Conservation (phyloP, 768 basidiomycete species). For the Tephrocybe sp. region DNA sequence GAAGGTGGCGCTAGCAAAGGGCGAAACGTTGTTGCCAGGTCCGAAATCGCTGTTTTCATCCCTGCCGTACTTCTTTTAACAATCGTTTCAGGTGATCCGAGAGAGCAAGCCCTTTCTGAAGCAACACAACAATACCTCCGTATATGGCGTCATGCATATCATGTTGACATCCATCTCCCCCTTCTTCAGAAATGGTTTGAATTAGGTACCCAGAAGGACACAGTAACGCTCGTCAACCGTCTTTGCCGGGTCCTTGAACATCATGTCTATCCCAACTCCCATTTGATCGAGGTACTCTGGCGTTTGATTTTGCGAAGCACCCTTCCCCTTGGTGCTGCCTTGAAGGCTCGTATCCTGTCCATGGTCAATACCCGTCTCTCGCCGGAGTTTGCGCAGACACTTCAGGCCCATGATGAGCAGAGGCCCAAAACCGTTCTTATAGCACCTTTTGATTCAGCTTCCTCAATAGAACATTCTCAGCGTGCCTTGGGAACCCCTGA, state of each 20-base stretch:
- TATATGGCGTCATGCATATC: slow-evolving; percentile 33
- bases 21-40: slow-evolving; percentile 16
- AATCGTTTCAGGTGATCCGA: slow-evolving; percentile 16
- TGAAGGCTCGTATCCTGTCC: slow-evolving; percentile 32
- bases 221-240: slow-evolving; percentile 28
- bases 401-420: background rate
- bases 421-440: background rate
- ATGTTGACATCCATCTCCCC: slow-evolving; percentile 42
- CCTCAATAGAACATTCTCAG: background rate
- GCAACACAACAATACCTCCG: slow-evolving; percentile 39
- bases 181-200: slow-evolving; percentile 42
- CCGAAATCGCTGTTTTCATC: background rate
- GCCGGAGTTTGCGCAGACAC: background rate
- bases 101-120: slow-evolving; percentile 21
- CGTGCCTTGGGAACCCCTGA: slow-evolving; percentile 8
- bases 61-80: background rate
- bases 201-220: slow-evolving; percentile 21
- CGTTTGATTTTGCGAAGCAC: slow-evolving; percentile 29
- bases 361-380: slow-evolving; percentile 32
- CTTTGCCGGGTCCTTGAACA: slow-evolving; percentile 35
- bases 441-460: background rate
- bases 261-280: slow-evolving; percentile 28
- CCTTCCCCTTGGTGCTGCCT: slow-evolving; percentile 17
- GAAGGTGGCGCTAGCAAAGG: slow-evolving; percentile 17
- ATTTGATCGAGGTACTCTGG: slow-evolving; percentile 41